Percentiles rank a stretch among this genome's conserved stretches.
Evolutionary conservation across 257 asterid species (phyloP).

Genomic region (Jacaranda mimosifolia): DNA sequence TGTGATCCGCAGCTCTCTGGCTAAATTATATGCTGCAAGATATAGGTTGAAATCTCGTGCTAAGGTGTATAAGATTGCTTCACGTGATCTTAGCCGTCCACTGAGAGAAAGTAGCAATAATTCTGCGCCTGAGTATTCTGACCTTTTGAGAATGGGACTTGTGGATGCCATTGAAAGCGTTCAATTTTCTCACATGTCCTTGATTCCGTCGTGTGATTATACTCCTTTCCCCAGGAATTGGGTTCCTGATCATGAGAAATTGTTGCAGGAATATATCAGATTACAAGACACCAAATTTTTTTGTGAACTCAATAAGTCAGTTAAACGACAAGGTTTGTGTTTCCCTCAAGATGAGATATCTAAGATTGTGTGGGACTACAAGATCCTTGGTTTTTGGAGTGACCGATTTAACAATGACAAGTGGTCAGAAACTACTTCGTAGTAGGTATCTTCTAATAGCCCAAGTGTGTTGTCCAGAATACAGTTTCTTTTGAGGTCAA

Average conservation of each 20-base stretch:
- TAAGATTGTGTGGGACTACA: slow-evolving; percentile 84
- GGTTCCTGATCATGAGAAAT: slow-evolving; percentile 86
- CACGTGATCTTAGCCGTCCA: slow-evolving; percentile 83
- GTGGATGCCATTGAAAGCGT: slow-evolving; percentile 93
- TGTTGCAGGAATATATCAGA: slow-evolving; percentile 71
- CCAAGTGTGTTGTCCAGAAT: not conserved
- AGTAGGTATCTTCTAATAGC: slow-evolving; percentile 16
- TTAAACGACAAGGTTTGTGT: slow-evolving; percentile 62
- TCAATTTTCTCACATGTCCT: slow-evolving; percentile 81
- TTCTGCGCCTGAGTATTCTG: slow-evolving; percentile 94
- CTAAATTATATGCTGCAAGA: slow-evolving; percentile 92
- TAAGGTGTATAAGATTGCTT: slow-evolving; percentile 89
- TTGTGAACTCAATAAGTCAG: slow-evolving; percentile 70
- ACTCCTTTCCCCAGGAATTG: slow-evolving; percentile 91
- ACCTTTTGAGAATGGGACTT: slow-evolving; percentile 93
- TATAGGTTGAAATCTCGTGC: slow-evolving; percentile 95
- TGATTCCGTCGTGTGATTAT: slow-evolving; percentile 89
- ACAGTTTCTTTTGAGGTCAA: slow-evolving; percentile 6
- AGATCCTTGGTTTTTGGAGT: slow-evolving; percentile 69
- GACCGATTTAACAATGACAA: slow-evolving; percentile 46
- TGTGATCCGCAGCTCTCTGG: slow-evolving; percentile 93
- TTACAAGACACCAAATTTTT: slow-evolving; percentile 83
- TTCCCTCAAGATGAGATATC: slow-evolving; percentile 85
- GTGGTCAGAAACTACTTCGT: slow-evolving; percentile 32
- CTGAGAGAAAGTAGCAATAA: slow-evolving; percentile 78